These are phyloP conservation scores for Aureobasidium uvarum DNA, from an alignment of 2,329 filamentous ascomycete genomes.

Conservation along the genomic window DNA sequence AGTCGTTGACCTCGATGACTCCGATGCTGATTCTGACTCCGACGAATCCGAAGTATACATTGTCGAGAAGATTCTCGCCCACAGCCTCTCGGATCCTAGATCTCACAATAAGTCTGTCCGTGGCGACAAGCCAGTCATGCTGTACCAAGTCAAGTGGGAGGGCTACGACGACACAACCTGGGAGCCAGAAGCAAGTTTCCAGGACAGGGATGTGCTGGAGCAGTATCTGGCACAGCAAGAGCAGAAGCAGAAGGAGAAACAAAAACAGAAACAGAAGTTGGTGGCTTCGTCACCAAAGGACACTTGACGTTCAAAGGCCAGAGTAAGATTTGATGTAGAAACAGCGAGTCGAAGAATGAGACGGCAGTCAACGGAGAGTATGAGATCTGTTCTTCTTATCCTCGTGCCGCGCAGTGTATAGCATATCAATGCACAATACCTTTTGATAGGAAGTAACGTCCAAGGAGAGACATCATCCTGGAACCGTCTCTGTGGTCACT, in stretches of 20 bases:
- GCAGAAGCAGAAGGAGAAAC: background rate
- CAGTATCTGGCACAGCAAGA: slow-evolving; percentile 31
- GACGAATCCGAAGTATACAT: slow-evolving; percentile 27
- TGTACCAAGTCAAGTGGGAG: slow-evolving; percentile 40
- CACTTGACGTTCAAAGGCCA: background rate
- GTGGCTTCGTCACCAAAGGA: background rate
- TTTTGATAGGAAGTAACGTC: no score
- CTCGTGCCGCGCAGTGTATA: no score
- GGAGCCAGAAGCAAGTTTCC: slow-evolving; percentile 39
- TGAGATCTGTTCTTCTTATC: background rate
- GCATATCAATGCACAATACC: no score
- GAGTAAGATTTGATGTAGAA: background rate
- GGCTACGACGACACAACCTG: slow-evolving; percentile 36
- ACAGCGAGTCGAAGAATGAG: background rate
- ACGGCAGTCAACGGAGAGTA: background rate
- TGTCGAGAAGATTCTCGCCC: slow-evolving; percentile 36
- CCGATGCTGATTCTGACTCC: slow-evolving; percentile 20
- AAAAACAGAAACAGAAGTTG: background rate
- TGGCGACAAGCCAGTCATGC: slow-evolving; percentile 34
- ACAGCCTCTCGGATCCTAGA: slow-evolving; percentile 35
- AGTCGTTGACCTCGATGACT: slow-evolving; percentile 21
- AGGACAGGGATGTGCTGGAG: slow-evolving; percentile 32
- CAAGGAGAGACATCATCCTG: no score
- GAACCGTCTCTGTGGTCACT: no score
- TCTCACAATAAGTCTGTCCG: slow-evolving; percentile 32